A percentile compares a stretch with the other conserved stretches of the same genome.
These are phyloP conservation scores for Tulasnella sp. DNA, from an alignment of 768 basidiomycete genomes.

Conservation along the genomic window DNA sequence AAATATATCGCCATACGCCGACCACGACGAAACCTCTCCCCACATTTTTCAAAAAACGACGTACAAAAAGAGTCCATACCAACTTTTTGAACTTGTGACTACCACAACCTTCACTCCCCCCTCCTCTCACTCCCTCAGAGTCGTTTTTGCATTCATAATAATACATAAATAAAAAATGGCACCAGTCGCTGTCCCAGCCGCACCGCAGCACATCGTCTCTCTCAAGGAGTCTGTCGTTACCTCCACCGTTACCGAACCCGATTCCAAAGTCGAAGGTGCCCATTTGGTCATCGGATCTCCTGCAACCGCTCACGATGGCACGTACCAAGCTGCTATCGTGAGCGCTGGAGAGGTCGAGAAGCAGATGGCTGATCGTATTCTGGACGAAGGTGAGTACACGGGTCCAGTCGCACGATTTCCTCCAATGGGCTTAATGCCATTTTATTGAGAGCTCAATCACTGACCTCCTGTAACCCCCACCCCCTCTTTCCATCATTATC, in stretches of 20 bases:
- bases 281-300: slow-evolving; percentile 70
- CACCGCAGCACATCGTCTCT: background rate
- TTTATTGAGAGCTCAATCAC: slow-evolving; percentile 12
- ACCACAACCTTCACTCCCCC: background rate
- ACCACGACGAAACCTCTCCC: background rate
- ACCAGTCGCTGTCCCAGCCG: slow-evolving; percentile 5
- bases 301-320: slow-evolving; percentile 67
- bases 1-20: background rate
- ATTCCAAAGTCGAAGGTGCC: background rate
- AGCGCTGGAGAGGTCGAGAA: slow-evolving; percentile 52
- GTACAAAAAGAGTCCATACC: background rate
- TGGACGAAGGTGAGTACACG: slow-evolving; percentile 59
- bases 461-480: background rate
- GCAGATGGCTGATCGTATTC: slow-evolving; percentile 72
- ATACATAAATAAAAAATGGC: background rate
- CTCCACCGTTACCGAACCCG: background rate
- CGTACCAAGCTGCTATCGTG: slow-evolving; percentile 63
- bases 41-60: slow-evolving; percentile 4
- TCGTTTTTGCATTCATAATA: background rate
- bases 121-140: background rate
- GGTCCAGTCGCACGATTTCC: background rate
- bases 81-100: background rate
- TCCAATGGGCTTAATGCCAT: background rate
- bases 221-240: background rate
- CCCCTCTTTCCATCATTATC: background rate